phyloP scores from a whole-genome alignment of 2,329 filamentous ascomycete genomes.

The Colletotrichum theobromicola region DNA sequence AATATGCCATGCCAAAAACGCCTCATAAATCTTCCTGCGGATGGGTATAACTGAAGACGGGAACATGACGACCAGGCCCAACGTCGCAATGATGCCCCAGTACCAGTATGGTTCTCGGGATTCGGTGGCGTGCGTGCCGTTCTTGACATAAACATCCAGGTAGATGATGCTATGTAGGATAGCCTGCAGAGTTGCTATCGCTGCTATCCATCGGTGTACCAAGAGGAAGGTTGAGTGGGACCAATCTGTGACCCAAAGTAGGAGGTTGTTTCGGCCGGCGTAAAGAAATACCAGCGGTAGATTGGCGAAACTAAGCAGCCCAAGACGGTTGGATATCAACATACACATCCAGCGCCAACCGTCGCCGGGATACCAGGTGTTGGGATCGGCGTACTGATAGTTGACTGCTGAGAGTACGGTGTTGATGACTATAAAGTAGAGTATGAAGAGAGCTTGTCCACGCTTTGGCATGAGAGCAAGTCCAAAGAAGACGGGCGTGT shows the following conservation, averaged over 20 bases:
- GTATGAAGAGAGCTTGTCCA: slow-evolving; percentile 49
- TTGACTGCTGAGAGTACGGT: slow-evolving; percentile 34
- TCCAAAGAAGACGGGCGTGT: slow-evolving; percentile 17
- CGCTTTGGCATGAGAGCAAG: slow-evolving; percentile 40
- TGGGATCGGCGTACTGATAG: slow-evolving; percentile 30
- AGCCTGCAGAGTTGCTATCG: slow-evolving; percentile 27
- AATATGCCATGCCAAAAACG: slow-evolving; percentile 38
- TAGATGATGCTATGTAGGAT: slow-evolving; percentile 38
- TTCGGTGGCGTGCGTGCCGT: neutral
- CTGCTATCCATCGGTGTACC: slow-evolving; percentile 40
- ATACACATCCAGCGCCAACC: slow-evolving; percentile 30
- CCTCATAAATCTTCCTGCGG: slow-evolving; percentile 34
- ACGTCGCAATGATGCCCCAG: slow-evolving; percentile 37
- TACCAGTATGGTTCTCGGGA: slow-evolving; percentile 32
- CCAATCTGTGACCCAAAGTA: slow-evolving; percentile 41
- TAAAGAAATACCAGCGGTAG: slow-evolving; percentile 37
- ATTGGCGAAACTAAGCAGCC: slow-evolving; percentile 38
- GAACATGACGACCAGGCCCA: slow-evolving; percentile 30
- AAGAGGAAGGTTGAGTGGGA: slow-evolving; percentile 39
- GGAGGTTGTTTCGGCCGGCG: slow-evolving; percentile 38
- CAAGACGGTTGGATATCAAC: slow-evolving; percentile 37
- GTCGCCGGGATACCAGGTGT: slow-evolving; percentile 17
- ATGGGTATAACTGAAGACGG: slow-evolving; percentile 31
- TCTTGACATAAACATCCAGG: neutral
- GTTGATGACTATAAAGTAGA: slow-evolving; percentile 42